A percentile compares a stretch with the other conserved stretches of the same genome.
These are phyloP conservation scores for Lichtheimia ornata DNA, from an alignment of 371 early-diverging fungal genomes.

Conservation along the genomic window DNA sequence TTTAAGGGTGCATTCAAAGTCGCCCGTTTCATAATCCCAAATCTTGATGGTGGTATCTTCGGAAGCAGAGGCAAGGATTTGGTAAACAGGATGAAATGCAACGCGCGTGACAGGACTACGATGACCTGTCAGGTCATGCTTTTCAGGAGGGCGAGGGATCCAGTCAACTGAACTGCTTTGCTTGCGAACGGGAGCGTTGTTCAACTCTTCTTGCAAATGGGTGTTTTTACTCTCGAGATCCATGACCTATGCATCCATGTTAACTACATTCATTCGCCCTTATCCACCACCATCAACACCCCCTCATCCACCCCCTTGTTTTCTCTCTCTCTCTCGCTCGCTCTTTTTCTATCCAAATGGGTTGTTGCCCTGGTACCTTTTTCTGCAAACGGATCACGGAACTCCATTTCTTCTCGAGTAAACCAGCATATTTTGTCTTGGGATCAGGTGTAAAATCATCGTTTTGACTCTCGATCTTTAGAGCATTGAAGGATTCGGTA, in stretches of 20 bases:
- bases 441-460: slow-evolving; percentile 74
- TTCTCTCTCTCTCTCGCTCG: background rate
- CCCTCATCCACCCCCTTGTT: background rate
- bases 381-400: slow-evolving; percentile 90
- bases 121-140: slow-evolving; percentile 74
- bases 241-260: slow-evolving; percentile 65
- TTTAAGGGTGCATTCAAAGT: slow-evolving; percentile 87
- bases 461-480: slow-evolving; percentile 76
- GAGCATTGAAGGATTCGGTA: slow-evolving; percentile 63
- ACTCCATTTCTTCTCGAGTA: slow-evolving; percentile 95
- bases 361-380: slow-evolving; percentile 56
- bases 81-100: slow-evolving; percentile 86
- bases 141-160: slow-evolving; percentile 85
- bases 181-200: slow-evolving; percentile 66
- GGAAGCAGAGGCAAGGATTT: slow-evolving; percentile 82
- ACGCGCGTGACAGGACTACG: slow-evolving; percentile 82
- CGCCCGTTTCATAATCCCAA: slow-evolving; percentile 91
- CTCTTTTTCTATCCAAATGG: slow-evolving; percentile 59
- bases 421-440: slow-evolving; percentile 78
- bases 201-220: slow-evolving; percentile 77
- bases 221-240: slow-evolving; percentile 82
- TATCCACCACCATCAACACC: background rate
- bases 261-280: too few relatives aligned
- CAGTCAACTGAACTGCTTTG: slow-evolving; percentile 68
- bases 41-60: slow-evolving; percentile 92